Conservation (phyloP, 169 alveolate species). For the Eimeria falciformis region DNA sequence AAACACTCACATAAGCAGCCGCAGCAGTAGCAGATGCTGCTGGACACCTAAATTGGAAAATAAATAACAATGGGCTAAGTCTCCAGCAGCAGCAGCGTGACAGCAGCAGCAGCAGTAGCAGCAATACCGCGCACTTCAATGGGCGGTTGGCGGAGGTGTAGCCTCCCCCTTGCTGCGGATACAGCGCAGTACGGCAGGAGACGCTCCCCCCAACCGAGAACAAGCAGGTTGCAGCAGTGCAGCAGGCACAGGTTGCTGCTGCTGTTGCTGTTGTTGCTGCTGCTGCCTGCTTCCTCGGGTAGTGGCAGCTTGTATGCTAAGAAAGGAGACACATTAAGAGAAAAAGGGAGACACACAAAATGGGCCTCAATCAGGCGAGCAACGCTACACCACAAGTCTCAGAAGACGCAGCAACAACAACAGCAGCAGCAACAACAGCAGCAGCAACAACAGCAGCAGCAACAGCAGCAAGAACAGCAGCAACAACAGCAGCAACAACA, state of each 20-base stretch:
- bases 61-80: not conserved
- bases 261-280: constrained; percentile 55
- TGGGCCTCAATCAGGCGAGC: not conserved
- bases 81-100: not conserved
- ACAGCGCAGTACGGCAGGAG: constrained; percentile 57
- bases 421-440: not conserved
- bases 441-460: constrained; percentile 13
- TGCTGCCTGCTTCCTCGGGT: not conserved
- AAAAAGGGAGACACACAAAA: not conserved
- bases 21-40: constrained; percentile 35
- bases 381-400: not conserved
- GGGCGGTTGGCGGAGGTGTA: constrained; percentile 11
- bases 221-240: constrained; percentile 64
- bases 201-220: constrained; percentile 49
- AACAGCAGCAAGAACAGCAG: constrained; percentile 9
- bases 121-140: constrained; percentile 15
- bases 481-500: not conserved
- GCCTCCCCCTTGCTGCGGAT: constrained; percentile 33
- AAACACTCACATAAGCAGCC: constrained; percentile 6
- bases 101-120: constrained; percentile 35
- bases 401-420: not conserved
- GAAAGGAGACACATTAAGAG: constrained; percentile 1
- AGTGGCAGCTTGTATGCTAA: constrained; percentile 33
- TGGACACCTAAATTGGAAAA: not conserved
- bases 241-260: constrained; percentile 13